A percentile compares a stretch with the other conserved stretches of the same genome.
phyloP scores from a whole-genome alignment of 2,329 filamentous ascomycete genomes.

The Colletotrichum lindemuthianum region DNA sequence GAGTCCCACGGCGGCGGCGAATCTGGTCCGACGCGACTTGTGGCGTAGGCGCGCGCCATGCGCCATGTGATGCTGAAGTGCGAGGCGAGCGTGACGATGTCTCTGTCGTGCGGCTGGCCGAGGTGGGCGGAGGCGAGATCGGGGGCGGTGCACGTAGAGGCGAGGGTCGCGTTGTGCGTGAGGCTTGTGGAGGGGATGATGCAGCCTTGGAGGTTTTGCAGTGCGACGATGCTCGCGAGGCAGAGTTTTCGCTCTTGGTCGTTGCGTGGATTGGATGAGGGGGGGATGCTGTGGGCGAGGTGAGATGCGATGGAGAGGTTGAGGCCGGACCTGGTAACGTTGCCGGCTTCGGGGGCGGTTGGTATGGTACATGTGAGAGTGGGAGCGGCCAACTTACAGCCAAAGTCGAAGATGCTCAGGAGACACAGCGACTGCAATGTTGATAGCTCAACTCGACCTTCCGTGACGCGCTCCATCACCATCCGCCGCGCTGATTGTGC shows the following conservation, averaged over 20 bases:
- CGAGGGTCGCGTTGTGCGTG: background rate
- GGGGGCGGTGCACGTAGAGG: background rate
- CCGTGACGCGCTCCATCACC: slow-evolving; percentile 46
- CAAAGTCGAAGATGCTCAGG: slow-evolving; percentile 49
- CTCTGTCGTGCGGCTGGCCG: slow-evolving; percentile 40
- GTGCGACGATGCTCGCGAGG: slow-evolving; percentile 53
- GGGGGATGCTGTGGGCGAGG: slow-evolving; percentile 38
- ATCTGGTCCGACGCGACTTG: slow-evolving; percentile 55
- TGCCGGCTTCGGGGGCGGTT: slow-evolving; percentile 36
- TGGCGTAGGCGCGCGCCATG: slow-evolving; percentile 57
- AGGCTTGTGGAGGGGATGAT: slow-evolving; percentile 27
- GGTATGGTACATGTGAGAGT: background rate
- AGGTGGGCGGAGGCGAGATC: background rate
- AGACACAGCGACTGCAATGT: slow-evolving; percentile 51
- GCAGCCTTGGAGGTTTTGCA: slow-evolving; percentile 54
- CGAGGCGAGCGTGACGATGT: slow-evolving; percentile 56
- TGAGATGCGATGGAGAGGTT: slow-evolving; percentile 39
- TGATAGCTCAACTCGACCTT: slow-evolving; percentile 49
- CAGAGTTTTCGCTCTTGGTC: slow-evolving; percentile 42
- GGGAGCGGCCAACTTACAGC: slow-evolving; percentile 39
- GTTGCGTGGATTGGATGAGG: slow-evolving; percentile 36
- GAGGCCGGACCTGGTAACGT: slow-evolving; percentile 39
- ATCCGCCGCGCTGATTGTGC: slow-evolving; percentile 36
- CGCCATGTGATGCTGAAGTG: slow-evolving; percentile 59
- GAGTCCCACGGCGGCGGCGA: slow-evolving; percentile 53